phyloP scores from a whole-genome alignment of 441 rosid genomes.

The Aquilaria agallochum region DNA sequence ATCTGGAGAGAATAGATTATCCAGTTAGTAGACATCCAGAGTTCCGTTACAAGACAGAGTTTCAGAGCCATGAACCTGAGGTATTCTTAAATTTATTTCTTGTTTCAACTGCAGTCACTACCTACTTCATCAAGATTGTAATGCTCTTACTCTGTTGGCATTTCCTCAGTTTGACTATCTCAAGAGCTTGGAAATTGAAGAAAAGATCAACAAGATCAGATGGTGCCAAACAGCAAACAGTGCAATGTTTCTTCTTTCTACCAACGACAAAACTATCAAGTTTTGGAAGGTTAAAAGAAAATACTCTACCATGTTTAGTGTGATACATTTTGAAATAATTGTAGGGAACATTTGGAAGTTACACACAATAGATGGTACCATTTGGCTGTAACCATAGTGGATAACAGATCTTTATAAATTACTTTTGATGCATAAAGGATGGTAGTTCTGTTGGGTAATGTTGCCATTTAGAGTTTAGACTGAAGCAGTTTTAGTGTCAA shows the following conservation, averaged over 20 bases:
- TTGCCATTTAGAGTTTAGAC: too few species aligned
- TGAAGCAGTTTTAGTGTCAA: too few species aligned
- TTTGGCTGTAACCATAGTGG: too few species aligned
- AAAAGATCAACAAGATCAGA: constrained; percentile 93
- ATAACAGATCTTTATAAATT: too few species aligned
- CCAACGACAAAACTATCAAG: constrained; percentile 94
- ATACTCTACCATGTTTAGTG: neutral
- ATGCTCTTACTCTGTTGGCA: constrained; percentile 12
- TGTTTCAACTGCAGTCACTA: constrained; percentile 2
- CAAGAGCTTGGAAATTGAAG: constrained; percentile 99
- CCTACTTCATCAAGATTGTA: neutral
- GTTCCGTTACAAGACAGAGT: constrained; percentile 94
- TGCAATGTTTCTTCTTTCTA: constrained; percentile 86
- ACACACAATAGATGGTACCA: neutral
- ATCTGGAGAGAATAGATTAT: constrained; percentile 67
- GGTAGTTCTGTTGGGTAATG: too few species aligned
- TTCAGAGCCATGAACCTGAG: constrained; percentile 99
- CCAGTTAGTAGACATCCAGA: constrained; percentile 72
- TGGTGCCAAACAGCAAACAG: constrained; percentile 94
- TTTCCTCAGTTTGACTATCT: constrained; percentile 85
- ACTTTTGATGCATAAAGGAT: too few species aligned
- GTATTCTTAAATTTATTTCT: constrained; percentile 22
- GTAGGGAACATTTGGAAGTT: neutral
- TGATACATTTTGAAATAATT: too few species aligned
- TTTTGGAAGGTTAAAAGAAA: constrained; percentile 69